Conservation (phyloP, 768 basidiomycete genomes). For the Termitomyces eurrhizus region DNA sequence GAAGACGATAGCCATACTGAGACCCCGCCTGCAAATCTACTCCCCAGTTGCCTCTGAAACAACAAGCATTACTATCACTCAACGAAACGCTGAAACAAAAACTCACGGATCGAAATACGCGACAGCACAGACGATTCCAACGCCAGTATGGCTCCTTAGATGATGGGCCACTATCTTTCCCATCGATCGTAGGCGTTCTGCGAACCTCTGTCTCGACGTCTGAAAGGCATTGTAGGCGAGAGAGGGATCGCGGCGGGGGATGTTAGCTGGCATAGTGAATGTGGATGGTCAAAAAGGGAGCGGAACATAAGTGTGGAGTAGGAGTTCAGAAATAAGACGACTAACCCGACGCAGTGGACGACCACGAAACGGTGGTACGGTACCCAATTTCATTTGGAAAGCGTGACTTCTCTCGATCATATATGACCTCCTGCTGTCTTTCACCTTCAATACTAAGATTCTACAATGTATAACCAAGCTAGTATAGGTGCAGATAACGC, state of each 20-base stretch:
- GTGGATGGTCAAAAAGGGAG: not conserved
- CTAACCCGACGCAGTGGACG: conserved; percentile 37
- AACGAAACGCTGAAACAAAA: not conserved
- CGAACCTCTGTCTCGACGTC: conserved; percentile 6
- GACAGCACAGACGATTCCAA: conserved; percentile 84
- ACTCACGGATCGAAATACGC: conserved; percentile 87
- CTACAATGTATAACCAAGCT: not conserved
- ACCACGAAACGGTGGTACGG: conserved; percentile 36
- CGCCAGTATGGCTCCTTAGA: conserved; percentile 64
- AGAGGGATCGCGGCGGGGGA: not conserved
- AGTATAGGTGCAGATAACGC: not conserved
- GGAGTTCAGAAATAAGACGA: conserved; percentile 26
- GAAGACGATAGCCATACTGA: conserved; percentile 76
- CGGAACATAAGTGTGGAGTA: conserved; percentile 22
- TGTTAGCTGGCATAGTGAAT: not conserved
- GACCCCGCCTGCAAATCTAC: conserved; percentile 89
- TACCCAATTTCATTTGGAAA: conserved; percentile 24
- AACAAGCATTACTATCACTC: not conserved
- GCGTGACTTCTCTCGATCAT: conserved; percentile 9
- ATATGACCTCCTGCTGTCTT: not conserved
- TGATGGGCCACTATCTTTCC: conserved; percentile 41
- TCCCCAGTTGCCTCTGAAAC: conserved; percentile 76
- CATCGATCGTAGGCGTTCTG: conserved; percentile 27
- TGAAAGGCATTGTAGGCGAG: not conserved
- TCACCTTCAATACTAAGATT: not conserved